Evolutionary conservation across 768 basidiomycete species (phyloP), one percentile per base, ranked within the genome.

Genomic region (Calocera cornea): DNA sequence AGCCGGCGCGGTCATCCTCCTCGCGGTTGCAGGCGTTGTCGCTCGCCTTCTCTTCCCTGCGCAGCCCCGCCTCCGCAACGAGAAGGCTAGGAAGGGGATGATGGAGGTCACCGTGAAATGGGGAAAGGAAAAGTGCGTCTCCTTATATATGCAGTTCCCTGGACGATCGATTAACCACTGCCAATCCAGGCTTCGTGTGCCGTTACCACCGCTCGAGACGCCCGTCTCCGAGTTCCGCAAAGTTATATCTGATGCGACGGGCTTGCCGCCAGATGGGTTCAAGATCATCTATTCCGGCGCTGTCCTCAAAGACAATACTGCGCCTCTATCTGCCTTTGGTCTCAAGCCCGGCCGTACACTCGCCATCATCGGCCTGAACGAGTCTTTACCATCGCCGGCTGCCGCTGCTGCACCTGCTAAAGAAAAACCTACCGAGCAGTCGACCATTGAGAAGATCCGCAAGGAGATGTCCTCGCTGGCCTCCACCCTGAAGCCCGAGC

Each of bases 281-380:
- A 92, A 93, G 75, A 83, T 98, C 73, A 86, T 98, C 70, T 87
- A 89, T 78, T 85, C 88, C 54, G 95, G 95, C 41, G 93, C 91
- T 1, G 84, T 97, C 76, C 88, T 97, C 83, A 88, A 87, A 71
- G 92, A 95, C 74, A 87, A 93, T 74, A 74, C 78, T 68, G 83
- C 84, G 8, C 64, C 71, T 87, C 86, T 95, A 70, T 86, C 91
- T 14, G 80, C 87, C 1, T 95, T 93, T 76, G 82, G 83, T 64
- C 80, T 97, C 70, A 82, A 82, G 64, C 80, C 83, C 47, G 85
- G 87, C 67, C 85, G 88, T 2, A 84, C 82, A 66, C 83, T 97
- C 72, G 83, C 84, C 65, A 80, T 95, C 74, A 81, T 95, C 71
- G 87, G 84, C 2, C 79, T 80, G 31, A 78, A 79, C 67, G 75